Conservation (phyloP, 805 yeast genomes). For the Ogataea pignaliae region DNA sequence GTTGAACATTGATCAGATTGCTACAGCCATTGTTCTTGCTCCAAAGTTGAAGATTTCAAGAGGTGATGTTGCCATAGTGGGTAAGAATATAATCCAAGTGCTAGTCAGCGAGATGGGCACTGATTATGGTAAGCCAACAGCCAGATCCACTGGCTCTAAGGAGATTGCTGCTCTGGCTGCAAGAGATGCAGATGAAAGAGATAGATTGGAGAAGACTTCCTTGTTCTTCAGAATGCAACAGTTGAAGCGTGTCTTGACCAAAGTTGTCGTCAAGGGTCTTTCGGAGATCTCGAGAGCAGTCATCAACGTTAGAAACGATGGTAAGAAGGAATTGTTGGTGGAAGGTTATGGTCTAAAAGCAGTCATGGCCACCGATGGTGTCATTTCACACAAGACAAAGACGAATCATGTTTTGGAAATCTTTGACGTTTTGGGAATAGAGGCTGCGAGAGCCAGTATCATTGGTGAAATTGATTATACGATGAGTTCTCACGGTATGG, state of each 20-base stretch:
- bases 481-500: slow-evolving; percentile 99
- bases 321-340: slow-evolving; percentile 84
- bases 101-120: slow-evolving; percentile 45
- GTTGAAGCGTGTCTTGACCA: slow-evolving; percentile 78
- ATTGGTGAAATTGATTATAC: slow-evolving; percentile 94
- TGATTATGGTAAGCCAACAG: slow-evolving; percentile 36
- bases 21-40: slow-evolving; percentile 72
- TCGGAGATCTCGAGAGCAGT: slow-evolving; percentile 93
- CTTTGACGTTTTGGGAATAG: slow-evolving; percentile 87
- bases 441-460: slow-evolving; percentile 93
- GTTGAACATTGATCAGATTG: slow-evolving; percentile 79
- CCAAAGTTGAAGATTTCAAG: slow-evolving; percentile 83
- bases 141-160: slow-evolving; percentile 36
- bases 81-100: slow-evolving; percentile 64
- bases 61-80: slow-evolving; percentile 64
- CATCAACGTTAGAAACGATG: slow-evolving; percentile 83
- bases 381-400: slow-evolving; percentile 76
- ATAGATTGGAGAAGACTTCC: slow-evolving; percentile 39
- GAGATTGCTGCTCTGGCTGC: slow-evolving; percentile 24
- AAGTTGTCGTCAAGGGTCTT: slow-evolving; percentile 88
- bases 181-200: slow-evolving; percentile 34
- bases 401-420: slow-evolving; percentile 94
- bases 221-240: slow-evolving; percentile 87
- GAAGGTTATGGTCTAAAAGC: slow-evolving; percentile 97
- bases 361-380: slow-evolving; percentile 98